Conservation (phyloP, 768 basidiomycete genomes). For the Exsudoporus frostii region DNA sequence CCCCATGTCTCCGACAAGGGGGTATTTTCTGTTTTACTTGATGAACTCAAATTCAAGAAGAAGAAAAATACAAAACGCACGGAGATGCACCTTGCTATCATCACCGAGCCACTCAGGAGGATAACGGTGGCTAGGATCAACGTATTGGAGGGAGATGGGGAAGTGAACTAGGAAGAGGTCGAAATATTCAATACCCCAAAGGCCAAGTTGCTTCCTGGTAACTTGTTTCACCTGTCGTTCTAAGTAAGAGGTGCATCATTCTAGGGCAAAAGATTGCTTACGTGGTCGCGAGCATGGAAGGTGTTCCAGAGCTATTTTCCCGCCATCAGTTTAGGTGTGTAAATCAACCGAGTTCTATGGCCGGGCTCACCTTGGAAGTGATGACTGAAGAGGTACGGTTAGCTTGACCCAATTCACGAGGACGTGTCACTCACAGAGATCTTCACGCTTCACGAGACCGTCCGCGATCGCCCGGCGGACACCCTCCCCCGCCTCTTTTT, state of each 20-base stretch:
- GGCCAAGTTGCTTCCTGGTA: slow-evolving; percentile 61
- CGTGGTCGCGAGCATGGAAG: slow-evolving; percentile 77
- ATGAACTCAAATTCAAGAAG: background rate
- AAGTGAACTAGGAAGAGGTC: slow-evolving; percentile 84
- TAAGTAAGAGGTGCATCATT: background rate
- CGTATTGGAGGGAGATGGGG: slow-evolving; percentile 78
- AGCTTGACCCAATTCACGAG: background rate
- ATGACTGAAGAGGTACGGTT: slow-evolving; percentile 49
- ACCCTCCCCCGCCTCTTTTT: slow-evolving; percentile 80
- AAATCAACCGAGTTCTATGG: background rate
- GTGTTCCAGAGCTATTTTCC: slow-evolving; percentile 78
- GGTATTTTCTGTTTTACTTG: slow-evolving; percentile 45
- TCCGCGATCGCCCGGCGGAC: slow-evolving; percentile 74
- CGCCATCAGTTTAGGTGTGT: slow-evolving; percentile 3
- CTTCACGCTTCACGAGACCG: slow-evolving; percentile 83
- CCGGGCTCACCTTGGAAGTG: slow-evolving; percentile 64
- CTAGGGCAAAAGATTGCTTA: slow-evolving; percentile 29
- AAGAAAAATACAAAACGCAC: slow-evolving; percentile 35
- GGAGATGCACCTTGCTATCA: slow-evolving; percentile 63
- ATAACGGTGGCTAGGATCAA: slow-evolving; percentile 71
- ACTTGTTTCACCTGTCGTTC: slow-evolving; percentile 48
- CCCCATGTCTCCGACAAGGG: slow-evolving; percentile 82
- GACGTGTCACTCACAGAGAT: slow-evolving; percentile 59
- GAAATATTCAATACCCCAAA: slow-evolving; percentile 86
- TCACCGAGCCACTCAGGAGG: slow-evolving; percentile 83